phyloP scores from a whole-genome alignment of 805 yeast species.

The Candida khao-thaluensis region DNA sequence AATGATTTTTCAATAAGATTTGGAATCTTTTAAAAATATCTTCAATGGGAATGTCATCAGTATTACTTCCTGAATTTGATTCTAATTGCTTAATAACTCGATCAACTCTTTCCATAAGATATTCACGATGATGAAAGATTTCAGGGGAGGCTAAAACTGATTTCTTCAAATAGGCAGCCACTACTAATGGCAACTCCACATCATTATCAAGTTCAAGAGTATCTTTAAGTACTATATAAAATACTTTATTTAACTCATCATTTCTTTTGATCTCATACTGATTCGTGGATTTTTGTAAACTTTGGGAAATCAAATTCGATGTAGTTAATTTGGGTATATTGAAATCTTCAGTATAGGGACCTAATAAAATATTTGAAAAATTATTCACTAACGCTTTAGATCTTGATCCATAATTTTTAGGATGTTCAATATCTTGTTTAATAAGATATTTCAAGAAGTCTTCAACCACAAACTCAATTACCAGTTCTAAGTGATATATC shows the following conservation, averaged over 20 bases:
- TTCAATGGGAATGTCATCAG: constrained; percentile 10
- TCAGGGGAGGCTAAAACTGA: constrained; percentile 8
- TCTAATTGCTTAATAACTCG: constrained; percentile 14
- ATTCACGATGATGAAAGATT: constrained; percentile 9
- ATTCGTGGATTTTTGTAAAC: constrained; percentile 1
- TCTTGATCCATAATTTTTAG: constrained; percentile 13
- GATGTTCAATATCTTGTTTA: constrained; percentile 15
- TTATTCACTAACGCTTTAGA: constrained; percentile 14
- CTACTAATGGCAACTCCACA: neutral
- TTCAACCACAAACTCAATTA: constrained; percentile 15
- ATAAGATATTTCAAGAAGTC: constrained; percentile 18
- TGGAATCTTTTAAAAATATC: constrained; percentile 14
- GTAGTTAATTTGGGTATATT: constrained; percentile 19
- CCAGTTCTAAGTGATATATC: constrained; percentile 19
- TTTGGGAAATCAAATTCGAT: constrained; percentile 6
- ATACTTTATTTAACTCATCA: constrained; percentile 17
- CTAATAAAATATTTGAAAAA: constrained; percentile 20
- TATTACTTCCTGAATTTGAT: constrained; percentile 1
- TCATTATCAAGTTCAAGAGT: constrained; percentile 6
- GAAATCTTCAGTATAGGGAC: constrained; percentile 17
- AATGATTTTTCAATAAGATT: constrained; percentile 9
- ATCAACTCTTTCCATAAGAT: constrained; percentile 13
- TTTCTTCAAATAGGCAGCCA: constrained; percentile 12
- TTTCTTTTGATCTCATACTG: constrained; percentile 13
- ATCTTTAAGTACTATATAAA: constrained; percentile 19